phyloP scores from a whole-genome alignment of 202 grass and related monocot species.

The Digitaria exilis region DNA sequence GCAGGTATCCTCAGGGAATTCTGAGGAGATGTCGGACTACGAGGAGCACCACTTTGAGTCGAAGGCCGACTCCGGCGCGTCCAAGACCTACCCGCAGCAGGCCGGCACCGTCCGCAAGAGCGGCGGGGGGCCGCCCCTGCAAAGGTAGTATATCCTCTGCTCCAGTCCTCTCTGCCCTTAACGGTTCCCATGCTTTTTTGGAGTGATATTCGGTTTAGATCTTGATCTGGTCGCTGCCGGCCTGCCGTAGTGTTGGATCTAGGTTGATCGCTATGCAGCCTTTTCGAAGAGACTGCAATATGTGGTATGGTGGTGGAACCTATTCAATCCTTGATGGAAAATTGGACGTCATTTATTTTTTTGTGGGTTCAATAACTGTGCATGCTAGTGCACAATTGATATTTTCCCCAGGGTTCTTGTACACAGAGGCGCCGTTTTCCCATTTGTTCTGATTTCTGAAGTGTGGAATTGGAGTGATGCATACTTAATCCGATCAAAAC shows the following conservation, averaged over 20 bases:
- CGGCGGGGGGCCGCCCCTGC: slow-evolving; percentile 56
- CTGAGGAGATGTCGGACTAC: slow-evolving; percentile 55
- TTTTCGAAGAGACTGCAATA: background rate
- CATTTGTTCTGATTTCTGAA: background rate
- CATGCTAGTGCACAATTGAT: background rate
- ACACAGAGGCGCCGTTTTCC: background rate
- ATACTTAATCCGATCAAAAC: too few relatives aligned
- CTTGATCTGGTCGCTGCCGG: background rate
- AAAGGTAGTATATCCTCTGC: slow-evolving; percentile 30
- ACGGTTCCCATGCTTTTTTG: background rate
- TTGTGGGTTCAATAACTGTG: background rate
- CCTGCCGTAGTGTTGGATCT: background rate
- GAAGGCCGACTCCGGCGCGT: slow-evolving; percentile 63
- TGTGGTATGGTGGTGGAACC: background rate
- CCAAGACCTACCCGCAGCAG: slow-evolving; percentile 66
- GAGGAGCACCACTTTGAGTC: slow-evolving; percentile 79
- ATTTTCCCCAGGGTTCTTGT: background rate
- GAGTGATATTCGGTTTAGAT: background rate
- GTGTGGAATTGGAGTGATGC: background rate
- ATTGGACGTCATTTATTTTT: background rate
- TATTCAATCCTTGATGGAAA: background rate
- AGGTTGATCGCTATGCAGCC: background rate
- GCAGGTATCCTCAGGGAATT: background rate
- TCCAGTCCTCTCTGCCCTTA: background rate
- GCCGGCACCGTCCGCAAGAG: slow-evolving; percentile 63